Evolutionary conservation across 768 basidiomycete species (phyloP).

Genomic region (Lactarius hengduanensis): DNA sequence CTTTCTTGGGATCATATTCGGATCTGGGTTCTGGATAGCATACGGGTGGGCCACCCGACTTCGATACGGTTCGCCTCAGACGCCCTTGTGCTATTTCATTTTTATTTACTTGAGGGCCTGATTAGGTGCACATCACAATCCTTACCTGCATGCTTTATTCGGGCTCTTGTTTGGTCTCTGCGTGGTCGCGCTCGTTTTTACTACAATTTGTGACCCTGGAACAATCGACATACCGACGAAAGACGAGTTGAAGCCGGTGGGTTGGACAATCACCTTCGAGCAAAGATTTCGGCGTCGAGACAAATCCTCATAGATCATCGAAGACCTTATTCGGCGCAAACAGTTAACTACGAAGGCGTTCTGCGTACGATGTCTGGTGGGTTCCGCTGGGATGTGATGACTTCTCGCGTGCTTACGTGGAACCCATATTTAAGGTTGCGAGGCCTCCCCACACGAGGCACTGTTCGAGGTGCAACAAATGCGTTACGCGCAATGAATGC

Average conservation of each 20-base stretch:
- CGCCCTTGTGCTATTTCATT: background rate
- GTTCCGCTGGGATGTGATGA: background rate
- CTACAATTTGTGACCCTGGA: constrained; percentile 9
- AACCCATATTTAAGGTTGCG: background rate
- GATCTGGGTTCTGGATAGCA: background rate
- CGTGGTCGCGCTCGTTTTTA: background rate
- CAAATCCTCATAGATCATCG: background rate
- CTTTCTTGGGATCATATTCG: background rate
- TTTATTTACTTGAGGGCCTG: background rate
- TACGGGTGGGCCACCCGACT: constrained; percentile 19
- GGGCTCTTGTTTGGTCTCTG: background rate
- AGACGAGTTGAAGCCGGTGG: constrained; percentile 8
- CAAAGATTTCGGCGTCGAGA: background rate
- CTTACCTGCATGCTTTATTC: background rate
- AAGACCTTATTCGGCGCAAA: constrained; percentile 1
- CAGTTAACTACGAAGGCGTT: background rate
- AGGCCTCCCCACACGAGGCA: background rate
- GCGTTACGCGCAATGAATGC: background rate
- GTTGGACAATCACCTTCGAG: background rate
- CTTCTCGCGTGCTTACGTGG: background rate
- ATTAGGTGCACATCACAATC: background rate
- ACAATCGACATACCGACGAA: background rate
- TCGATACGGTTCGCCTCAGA: background rate
- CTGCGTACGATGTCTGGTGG: constrained; percentile 12
- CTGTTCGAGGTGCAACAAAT: constrained; percentile 18